These are phyloP conservation scores for Quercus tomentella DNA, from an alignment of 331 rosid genomes.

Conservation along the genomic window DNA sequence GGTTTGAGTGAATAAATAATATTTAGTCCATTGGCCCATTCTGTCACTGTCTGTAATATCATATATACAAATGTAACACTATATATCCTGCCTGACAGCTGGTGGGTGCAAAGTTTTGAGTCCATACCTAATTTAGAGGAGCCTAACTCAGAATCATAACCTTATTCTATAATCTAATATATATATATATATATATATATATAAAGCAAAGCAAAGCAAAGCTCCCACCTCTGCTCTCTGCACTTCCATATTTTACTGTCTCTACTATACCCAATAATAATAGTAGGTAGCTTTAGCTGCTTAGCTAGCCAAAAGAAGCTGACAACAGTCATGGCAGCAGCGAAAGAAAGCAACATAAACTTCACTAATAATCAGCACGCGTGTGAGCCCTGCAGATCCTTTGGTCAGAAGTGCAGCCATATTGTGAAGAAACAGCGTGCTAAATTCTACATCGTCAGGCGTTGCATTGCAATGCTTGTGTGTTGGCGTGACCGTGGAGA, in stretches of 20 bases:
- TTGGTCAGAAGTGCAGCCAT: conserved; percentile 70
- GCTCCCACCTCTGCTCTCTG: conserved; percentile 7
- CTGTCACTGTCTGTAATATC: not conserved
- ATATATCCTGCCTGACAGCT: conserved; percentile 33
- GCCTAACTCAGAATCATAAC: conserved; percentile 16
- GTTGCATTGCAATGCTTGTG: conserved; percentile 88
- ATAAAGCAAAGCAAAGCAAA: not conserved
- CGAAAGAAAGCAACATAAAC: conserved; percentile 32
- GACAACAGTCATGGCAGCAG: conserved; percentile 42
- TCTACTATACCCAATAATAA: conserved; percentile 10
- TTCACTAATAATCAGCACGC: conserved; percentile 20
- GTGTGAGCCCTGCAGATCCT: conserved; percentile 63
- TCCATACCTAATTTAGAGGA: conserved; percentile 41
- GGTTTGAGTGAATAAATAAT: not conserved
- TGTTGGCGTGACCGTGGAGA: conserved; percentile 84
- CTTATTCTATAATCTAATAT: not conserved
- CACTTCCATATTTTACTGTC: conserved; percentile 16
- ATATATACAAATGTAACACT: conserved; percentile 33
- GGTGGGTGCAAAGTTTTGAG: conserved; percentile 44
- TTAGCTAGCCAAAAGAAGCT: not conserved
- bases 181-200: not conserved
- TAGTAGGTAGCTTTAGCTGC: not conserved
- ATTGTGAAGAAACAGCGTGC: conserved; percentile 85
- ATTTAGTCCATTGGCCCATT: conserved; percentile 34
- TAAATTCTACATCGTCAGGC: conserved; percentile 94